Evolutionary conservation across 805 yeast species (phyloP).

Genomic region (Saccharomycopsis vini): DNA sequence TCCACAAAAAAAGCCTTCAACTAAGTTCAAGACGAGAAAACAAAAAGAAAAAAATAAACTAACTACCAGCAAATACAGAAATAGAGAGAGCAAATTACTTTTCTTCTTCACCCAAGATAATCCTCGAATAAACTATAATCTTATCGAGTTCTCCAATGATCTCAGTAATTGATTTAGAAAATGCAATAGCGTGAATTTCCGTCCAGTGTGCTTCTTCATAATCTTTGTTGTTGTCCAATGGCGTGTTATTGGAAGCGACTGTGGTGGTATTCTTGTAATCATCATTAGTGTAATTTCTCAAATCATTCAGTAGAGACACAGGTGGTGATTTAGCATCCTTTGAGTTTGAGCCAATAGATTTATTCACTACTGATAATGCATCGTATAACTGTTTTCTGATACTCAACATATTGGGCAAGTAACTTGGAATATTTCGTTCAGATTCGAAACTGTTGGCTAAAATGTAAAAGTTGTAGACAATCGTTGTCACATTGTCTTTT

Average conservation of each 20-base stretch:
- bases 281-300: conserved; percentile 1
- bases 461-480: conserved; percentile 34
- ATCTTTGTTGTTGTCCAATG: background rate
- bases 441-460: conserved; percentile 35
- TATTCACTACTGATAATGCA: conserved; percentile 25
- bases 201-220: conserved; percentile 34
- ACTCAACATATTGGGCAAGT: conserved; percentile 36
- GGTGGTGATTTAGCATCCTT: too few relatives aligned
- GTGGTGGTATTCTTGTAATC: background rate
- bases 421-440: conserved; percentile 31
- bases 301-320: too few relatives aligned
- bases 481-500: conserved; percentile 40
- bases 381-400: conserved; percentile 37
- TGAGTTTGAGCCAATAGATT: background rate
- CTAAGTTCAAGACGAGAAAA: too few relatives aligned
- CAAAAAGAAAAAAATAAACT: too few relatives aligned
- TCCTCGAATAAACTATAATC: conserved; percentile 30
- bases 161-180: conserved; percentile 38
- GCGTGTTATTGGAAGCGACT: background rate
- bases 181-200: conserved; percentile 41
- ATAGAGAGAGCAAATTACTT: background rate
- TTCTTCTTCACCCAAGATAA: conserved; percentile 37
- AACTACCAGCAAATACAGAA: too few relatives aligned
- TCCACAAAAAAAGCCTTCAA: too few relatives aligned
- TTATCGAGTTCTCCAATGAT: conserved; percentile 36